Evolutionary conservation across 1,139 yeast species (phyloP), one percentile per base, ranked within the genome.

Genomic region (Kurtzmaniella quercitrusa): DNA sequence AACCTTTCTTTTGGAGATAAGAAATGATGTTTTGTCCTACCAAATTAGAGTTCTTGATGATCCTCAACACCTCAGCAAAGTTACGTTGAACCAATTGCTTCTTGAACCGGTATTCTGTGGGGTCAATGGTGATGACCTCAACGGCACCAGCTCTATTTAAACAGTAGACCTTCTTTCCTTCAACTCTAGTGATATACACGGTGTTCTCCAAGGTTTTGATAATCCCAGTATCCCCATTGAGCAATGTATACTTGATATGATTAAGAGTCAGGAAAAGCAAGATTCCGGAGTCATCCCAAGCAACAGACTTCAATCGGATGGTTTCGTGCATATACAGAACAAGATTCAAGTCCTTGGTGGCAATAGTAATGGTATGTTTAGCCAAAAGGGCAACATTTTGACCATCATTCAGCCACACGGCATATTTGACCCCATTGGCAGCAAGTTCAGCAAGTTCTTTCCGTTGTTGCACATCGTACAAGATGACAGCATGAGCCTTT

Each of bases 21-120:
- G 95, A 93, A 62, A 94, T 91, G 59, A 94, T 93, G 63, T 91
- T 90, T 69, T 94, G 97, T 51, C 99, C 99, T 45, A 94, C 98
- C 59, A 94, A 77, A 59, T 88, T 90, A 23, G 98, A 91, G 48
- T 78, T 82, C 58, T 82, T 84, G 63, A 94, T 93, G 53, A 94
- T 81, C 55, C 96, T 81, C 53, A 93, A 76, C 19, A 94, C 98
- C 66, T 94, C 98, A 51, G 82, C 82, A 68, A 89, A 93, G 64
- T 93, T 90, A 63, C 83, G 85, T 69, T 85, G 88, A 38, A 91
- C 87, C 55, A 94, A 74, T 5, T 98, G 95, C 58, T 84, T 85
- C 73, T 94, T 94, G 77, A 94, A 94, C 58, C 98, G 79, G 71
- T 87, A 94, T 68, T 94, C 99, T 27, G 98, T 91, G 40, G 98